A percentile compares a stretch with the other conserved stretches of the same genome.
Evolutionary conservation across 2,329 filamentous ascomycete species (phyloP).

Genomic region (Aciculosporium take): DNA sequence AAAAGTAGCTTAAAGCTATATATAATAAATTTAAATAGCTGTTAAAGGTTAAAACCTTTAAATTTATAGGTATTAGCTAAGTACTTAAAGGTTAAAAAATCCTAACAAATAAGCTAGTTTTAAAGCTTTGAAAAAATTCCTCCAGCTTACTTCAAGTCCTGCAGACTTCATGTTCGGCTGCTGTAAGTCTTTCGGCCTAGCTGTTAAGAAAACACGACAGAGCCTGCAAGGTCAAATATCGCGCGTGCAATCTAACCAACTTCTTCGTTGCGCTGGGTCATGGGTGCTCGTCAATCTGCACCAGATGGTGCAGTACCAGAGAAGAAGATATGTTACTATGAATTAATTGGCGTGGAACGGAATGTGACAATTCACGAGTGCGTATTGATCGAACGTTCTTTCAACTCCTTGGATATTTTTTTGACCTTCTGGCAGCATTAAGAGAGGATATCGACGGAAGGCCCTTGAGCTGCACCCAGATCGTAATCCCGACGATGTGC

Average conservation of each 20-base stretch:
- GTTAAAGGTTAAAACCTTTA: too few species aligned
- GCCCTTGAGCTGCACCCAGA: slow-evolving; percentile 91
- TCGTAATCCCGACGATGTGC: slow-evolving; percentile 76
- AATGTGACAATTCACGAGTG: slow-evolving; percentile 71
- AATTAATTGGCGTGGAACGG: slow-evolving; percentile 60
- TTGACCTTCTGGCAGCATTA: slow-evolving; percentile 46
- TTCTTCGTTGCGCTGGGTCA: slow-evolving; percentile 10
- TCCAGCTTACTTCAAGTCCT: too few species aligned
- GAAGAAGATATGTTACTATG: slow-evolving; percentile 72
- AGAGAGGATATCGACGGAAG: slow-evolving; percentile 81
- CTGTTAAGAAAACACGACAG: neutral
- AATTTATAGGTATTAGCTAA: too few species aligned
- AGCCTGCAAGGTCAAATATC: neutral
- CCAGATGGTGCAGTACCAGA: slow-evolving; percentile 11
- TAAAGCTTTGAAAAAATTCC: too few species aligned
- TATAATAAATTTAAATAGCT: too few species aligned
- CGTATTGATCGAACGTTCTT: slow-evolving; percentile 12
- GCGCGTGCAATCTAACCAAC: too few species aligned
- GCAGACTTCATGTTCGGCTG: neutral
- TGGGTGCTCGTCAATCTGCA: slow-evolving; percentile 45
- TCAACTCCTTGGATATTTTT: neutral
- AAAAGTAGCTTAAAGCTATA: too few species aligned
- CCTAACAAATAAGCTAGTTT: too few species aligned
- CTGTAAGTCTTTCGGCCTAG: neutral
- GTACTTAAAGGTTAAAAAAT: too few species aligned